Percentiles rank a stretch among this genome's conserved stretches.
Conservation (phyloP, 768 basidiomycete genomes). For the Boletus tomentosulus region DNA sequence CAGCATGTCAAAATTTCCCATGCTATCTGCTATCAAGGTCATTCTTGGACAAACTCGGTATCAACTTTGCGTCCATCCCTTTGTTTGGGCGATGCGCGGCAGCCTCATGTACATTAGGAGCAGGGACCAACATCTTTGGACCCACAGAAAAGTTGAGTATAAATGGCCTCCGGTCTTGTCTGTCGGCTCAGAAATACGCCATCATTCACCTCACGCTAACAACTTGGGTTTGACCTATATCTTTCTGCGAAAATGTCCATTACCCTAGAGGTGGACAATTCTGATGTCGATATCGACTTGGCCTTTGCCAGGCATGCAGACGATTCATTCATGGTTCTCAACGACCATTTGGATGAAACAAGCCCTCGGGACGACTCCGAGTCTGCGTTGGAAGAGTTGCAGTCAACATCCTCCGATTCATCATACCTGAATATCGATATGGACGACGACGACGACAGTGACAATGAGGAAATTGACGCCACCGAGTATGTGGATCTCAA, state of each 20-base stretch:
- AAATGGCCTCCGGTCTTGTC: neutral
- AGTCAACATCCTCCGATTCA: slow-evolving; percentile 16
- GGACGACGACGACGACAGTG: slow-evolving; percentile 5
- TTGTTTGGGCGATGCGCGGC: slow-evolving; percentile 14
- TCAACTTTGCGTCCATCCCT: slow-evolving; percentile 20
- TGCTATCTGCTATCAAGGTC: slow-evolving; percentile 23
- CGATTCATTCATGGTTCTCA: slow-evolving; percentile 9
- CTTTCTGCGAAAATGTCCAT: slow-evolving; percentile 10
- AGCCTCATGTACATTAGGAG: slow-evolving; percentile 1
- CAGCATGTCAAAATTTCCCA: neutral
- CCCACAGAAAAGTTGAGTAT: slow-evolving; percentile 14
- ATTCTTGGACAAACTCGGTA: slow-evolving; percentile 12
- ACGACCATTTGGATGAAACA: slow-evolving; percentile 1
- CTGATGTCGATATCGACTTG: slow-evolving; percentile 7
- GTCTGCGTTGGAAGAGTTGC: slow-evolving; percentile 5
- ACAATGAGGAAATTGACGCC: slow-evolving; percentile 12
- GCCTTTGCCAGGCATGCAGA: slow-evolving; percentile 3
- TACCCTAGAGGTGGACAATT: slow-evolving; percentile 10
- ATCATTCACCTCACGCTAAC: neutral
- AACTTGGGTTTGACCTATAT: neutral
- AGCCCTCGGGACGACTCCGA: neutral
- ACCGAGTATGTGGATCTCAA: slow-evolving; percentile 14
- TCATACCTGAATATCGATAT: slow-evolving; percentile 19
- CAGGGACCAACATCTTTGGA: slow-evolving; percentile 9
- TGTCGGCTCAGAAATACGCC: neutral